Percentiles rank a stretch among this genome's conserved stretches.
phyloP scores from a whole-genome alignment of 305 asterid genomes.

The Striga hermonthica region DNA sequence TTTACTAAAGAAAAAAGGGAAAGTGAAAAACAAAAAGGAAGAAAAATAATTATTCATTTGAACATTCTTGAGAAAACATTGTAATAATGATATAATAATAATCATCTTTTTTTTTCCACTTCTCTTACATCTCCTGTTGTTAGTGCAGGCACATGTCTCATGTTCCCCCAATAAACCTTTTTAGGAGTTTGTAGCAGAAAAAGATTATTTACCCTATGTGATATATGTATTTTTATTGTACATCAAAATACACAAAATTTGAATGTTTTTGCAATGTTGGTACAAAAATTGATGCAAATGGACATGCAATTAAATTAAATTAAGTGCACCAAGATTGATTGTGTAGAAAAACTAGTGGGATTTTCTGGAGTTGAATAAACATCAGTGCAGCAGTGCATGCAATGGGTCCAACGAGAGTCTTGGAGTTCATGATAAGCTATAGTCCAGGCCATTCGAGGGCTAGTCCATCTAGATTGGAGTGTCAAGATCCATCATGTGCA shows the following conservation, averaged over 20 bases:
- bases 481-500: no score
- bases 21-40: neutral
- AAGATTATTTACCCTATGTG: neutral
- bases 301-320: constrained; percentile 20
- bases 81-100: constrained; percentile 83
- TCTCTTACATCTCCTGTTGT: constrained; percentile 49
- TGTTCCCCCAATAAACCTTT: constrained; percentile 52
- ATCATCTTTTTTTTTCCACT: constrained; percentile 55
- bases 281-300: constrained; percentile 11
- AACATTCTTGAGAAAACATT: constrained; percentile 52
- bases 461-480: no score
- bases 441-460: no score
- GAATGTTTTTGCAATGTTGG: neutral
- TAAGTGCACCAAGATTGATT: constrained; percentile 23
- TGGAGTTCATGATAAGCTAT: no score
- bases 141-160: constrained; percentile 70
- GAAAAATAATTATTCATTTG: constrained; percentile 40
- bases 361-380: no score
- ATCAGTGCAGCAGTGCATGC: no score
- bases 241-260: constrained; percentile 51
- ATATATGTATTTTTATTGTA: neutral
- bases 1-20: neutral
- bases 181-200: constrained; percentile 11
- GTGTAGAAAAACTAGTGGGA: constrained; percentile 25
- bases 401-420: no score